These are phyloP conservation scores for Beauveria sp. DNA, from an alignment of 2,329 filamentous ascomycete genomes.

Conservation along the genomic window DNA sequence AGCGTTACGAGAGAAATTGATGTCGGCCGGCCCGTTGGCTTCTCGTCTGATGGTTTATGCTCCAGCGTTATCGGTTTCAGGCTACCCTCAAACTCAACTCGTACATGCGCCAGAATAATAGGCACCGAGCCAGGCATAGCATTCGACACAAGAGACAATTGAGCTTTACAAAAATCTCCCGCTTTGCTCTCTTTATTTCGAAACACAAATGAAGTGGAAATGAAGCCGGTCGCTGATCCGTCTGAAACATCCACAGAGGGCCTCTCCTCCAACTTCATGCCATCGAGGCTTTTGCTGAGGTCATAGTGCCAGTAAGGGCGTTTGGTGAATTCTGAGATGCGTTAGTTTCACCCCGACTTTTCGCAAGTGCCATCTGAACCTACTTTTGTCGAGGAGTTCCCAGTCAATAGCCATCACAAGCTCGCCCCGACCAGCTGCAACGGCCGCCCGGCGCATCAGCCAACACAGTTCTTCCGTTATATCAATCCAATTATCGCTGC, in stretches of 20 bases:
- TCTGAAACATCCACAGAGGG: conserved; percentile 45
- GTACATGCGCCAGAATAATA: conserved; percentile 43
- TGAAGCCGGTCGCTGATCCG: conserved; percentile 43
- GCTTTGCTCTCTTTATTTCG: conserved; percentile 51
- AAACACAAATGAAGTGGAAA: conserved; percentile 51
- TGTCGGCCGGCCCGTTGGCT: conserved; percentile 16
- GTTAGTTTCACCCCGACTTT: not conserved
- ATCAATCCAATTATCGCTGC: conserved; percentile 52
- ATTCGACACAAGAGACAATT: conserved; percentile 50
- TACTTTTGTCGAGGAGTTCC: conserved; percentile 55
- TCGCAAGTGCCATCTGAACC: conserved; percentile 21
- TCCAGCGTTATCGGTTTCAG: conserved; percentile 47
- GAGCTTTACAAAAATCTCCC: conserved; percentile 50
- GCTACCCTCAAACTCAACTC: conserved; percentile 49
- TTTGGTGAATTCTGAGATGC: conserved; percentile 41
- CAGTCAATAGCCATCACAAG: conserved; percentile 56
- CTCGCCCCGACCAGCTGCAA: conserved; percentile 42
- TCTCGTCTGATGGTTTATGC: conserved; percentile 26
- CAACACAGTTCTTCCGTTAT: conserved; percentile 54
- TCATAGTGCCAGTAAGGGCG: conserved; percentile 55
- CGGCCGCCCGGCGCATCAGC: conserved; percentile 51
- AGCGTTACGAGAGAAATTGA: conserved; percentile 22
- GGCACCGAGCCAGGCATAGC: conserved; percentile 46
- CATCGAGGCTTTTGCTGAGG: conserved; percentile 48
- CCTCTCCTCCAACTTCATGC: conserved; percentile 33